Evolutionary conservation across 2,329 filamentous ascomycete genomes (phyloP), one percentile per base, ranked within the genome.

Genomic region (Fusarium foetens): DNA sequence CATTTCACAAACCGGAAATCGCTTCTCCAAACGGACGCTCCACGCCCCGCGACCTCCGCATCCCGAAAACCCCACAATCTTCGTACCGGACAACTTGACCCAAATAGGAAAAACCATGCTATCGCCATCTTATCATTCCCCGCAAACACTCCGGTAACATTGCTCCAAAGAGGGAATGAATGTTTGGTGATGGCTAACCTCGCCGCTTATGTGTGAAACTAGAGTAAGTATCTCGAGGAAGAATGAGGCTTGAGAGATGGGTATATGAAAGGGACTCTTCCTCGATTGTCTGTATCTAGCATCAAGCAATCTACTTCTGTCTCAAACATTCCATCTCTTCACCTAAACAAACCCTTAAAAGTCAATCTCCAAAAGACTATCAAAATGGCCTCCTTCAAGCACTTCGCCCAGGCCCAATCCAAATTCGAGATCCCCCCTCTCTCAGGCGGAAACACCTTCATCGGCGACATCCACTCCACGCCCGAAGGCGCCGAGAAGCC

Each of bases 401-500:
- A 91, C 81, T 88, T 85, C 79, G 76, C 85, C 55, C 84, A 89
- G 76, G 89, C 89, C 1, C 89, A 91, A 78, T 85, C 83, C 31
- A 84, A 81, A 42, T 91, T 88, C 81, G 88, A 91, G 75, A 89
- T 89, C 7, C 90, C 90, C 10, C 85, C 91, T 52, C 89, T 93
- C 68, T 88, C 89, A 39, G 90, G 91, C 74, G 88, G 91, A 69
- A 93, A 93, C 76, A 90, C 90, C 35, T 93, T 85, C 78, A 85
- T 93, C 7, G 90, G 90, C 45, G 91, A 93, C 75, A 82, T 92
- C 33, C 83, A 84, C 73, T 86, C 86, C 7, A 89, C 86, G 62
- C 85, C 89, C 61, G 84, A 84, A 63, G 85, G 88, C 78, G 80
- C 87, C 19, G 85, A 87, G 16, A 88, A 87, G 75, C 90, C 91